Evolutionary conservation across 768 basidiomycete genomes (phyloP).

Genomic region (Rhodocollybia butyracea): DNA sequence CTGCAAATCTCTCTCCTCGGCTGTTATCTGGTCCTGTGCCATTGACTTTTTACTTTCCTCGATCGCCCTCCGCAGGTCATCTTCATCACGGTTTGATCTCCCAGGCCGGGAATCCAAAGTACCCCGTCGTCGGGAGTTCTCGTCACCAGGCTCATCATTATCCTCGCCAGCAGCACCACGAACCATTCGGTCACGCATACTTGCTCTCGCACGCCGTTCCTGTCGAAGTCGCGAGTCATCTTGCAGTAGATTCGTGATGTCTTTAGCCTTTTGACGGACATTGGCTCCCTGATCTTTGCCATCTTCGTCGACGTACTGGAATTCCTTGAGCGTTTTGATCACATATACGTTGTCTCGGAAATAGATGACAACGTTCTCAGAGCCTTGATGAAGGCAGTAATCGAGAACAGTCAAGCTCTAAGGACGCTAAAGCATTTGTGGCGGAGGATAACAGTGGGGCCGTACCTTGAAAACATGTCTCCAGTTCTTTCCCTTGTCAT

Average conservation of each 20-base stretch:
- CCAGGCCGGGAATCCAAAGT: conserved; percentile 7
- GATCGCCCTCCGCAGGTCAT: conserved; percentile 82
- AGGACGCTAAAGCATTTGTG: background rate
- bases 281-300: conserved; percentile 99
- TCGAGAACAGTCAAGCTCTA: conserved; percentile 92
- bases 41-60: conserved; percentile 81
- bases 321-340: conserved; percentile 98
- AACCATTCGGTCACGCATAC: conserved; percentile 95
- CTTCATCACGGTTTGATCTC: conserved; percentile 56
- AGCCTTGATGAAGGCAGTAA: conserved; percentile 93
- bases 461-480: conserved; percentile 96
- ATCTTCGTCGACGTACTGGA: conserved; percentile 93
- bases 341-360: conserved; percentile 97
- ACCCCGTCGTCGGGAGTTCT: conserved; percentile 33
- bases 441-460: background rate
- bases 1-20: conserved; percentile 82
- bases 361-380: conserved; percentile 98
- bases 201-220: conserved; percentile 78
- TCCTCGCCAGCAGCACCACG: conserved; percentile 47
- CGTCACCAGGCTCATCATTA: conserved; percentile 41
- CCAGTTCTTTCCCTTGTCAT: conserved; percentile 99
- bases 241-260: conserved; percentile 90
- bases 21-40: conserved; percentile 66
- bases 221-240: conserved; percentile 84
- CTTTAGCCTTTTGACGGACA: conserved; percentile 95